phyloP scores from a whole-genome alignment of 2,329 filamentous ascomycete species.

The Claviceps sp. region DNA sequence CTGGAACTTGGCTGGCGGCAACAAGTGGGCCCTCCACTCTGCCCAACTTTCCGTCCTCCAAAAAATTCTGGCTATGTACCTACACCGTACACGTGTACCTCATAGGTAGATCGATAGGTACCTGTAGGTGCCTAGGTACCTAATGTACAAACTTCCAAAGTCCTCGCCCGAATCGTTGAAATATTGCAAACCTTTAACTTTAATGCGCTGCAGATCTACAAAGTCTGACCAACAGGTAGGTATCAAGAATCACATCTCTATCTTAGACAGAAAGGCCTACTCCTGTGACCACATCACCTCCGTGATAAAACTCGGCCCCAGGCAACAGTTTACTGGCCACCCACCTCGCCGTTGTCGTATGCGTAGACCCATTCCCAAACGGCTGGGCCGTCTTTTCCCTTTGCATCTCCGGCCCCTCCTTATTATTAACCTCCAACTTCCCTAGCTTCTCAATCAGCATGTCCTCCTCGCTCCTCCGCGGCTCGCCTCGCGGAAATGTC shows the following conservation, averaged over 20 bases:
- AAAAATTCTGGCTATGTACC: too few relatives aligned
- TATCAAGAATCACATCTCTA: not conserved
- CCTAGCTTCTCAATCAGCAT: conserved; percentile 13
- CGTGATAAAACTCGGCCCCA: conserved; percentile 33
- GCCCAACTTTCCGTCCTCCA: too few relatives aligned
- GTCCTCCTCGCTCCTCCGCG: conserved; percentile 9
- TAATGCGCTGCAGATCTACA: not conserved
- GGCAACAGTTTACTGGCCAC: conserved; percentile 39
- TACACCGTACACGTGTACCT: too few relatives aligned
- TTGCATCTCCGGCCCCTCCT: conserved; percentile 15
- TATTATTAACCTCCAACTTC: conserved; percentile 13
- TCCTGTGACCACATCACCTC: conserved; percentile 36
- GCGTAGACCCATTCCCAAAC: conserved; percentile 42
- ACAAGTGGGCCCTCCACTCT: not conserved
- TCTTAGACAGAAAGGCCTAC: conserved; percentile 17
- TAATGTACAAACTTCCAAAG: too few relatives aligned
- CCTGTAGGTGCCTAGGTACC: too few relatives aligned
- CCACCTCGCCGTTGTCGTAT: conserved; percentile 49
- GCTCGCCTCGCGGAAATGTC: conserved; percentile 25
- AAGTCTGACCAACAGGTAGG: not conserved
- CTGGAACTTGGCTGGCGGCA: too few relatives aligned
- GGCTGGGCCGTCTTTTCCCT: conserved; percentile 34
- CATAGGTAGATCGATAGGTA: too few relatives aligned
- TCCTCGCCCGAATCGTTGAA: too few relatives aligned
- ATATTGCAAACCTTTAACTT: too few relatives aligned